These are phyloP conservation scores for Hortaea werneckii DNA, from an alignment of 2,329 filamentous ascomycete species.

Conservation along the genomic window DNA sequence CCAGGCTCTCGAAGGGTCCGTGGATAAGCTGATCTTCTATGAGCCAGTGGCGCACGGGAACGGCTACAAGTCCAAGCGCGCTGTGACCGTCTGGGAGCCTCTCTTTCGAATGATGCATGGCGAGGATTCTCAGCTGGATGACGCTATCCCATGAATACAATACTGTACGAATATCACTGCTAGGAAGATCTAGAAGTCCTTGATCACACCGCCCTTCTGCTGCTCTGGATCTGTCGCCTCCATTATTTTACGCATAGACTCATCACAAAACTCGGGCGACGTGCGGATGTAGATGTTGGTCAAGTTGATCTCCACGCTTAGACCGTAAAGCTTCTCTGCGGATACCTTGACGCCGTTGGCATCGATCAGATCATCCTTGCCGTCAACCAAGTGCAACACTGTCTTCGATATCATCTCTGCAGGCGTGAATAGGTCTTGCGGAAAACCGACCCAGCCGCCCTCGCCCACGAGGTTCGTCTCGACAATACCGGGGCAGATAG, in stretches of 20 bases:
- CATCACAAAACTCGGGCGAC: conserved; percentile 16
- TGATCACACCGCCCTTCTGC: conserved; percentile 16
- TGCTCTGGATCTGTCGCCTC: conserved; percentile 20
- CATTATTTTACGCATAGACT: conserved; percentile 22
- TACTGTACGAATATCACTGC: too few relatives aligned
- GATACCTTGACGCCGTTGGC: conserved; percentile 5
- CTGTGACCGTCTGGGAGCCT: conserved; percentile 40
- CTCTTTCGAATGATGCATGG: conserved; percentile 37
- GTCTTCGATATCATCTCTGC: conserved; percentile 21
- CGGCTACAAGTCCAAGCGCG: conserved; percentile 33
- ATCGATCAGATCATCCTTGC: conserved; percentile 9
- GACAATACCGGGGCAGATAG: conserved; percentile 30
- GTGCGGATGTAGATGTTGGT: conserved; percentile 17
- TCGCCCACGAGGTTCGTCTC: conserved; percentile 26
- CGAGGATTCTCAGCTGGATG: conserved; percentile 30
- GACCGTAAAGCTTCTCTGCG: conserved; percentile 15
- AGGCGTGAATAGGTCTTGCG: conserved; percentile 25
- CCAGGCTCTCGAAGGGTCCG: conserved; percentile 37
- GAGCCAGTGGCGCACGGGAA: conserved; percentile 30
- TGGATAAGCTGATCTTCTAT: conserved; percentile 31
- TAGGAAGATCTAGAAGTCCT: too few relatives aligned
- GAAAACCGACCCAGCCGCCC: conserved; percentile 27
- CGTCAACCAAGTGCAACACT: conserved; percentile 23
- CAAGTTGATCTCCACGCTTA: conserved; percentile 17
- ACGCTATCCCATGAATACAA: too few relatives aligned